Evolutionary conservation across 768 basidiomycete genomes (phyloP).

Genomic region (Tephrocybe sp.): DNA sequence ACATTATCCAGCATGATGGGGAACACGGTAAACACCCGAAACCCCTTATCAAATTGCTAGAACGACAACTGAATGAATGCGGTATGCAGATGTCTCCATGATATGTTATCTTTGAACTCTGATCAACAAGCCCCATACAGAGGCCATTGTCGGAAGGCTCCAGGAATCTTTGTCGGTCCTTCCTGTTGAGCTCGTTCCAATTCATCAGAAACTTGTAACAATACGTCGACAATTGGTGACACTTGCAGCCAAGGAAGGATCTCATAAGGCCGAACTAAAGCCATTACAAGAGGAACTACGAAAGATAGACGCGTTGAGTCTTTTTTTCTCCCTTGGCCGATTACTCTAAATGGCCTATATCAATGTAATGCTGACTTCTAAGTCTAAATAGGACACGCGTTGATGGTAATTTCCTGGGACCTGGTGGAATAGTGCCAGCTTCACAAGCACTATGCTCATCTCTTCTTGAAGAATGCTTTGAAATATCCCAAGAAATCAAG

Average conservation of each 20-base stretch:
- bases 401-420: slow-evolving; percentile 93
- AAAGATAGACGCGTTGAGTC: slow-evolving; percentile 94
- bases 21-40: slow-evolving; percentile 81
- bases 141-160: slow-evolving; percentile 73
- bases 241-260: slow-evolving; percentile 83
- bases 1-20: slow-evolving; percentile 81
- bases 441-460: slow-evolving; percentile 93
- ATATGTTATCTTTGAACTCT: background rate
- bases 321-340: slow-evolving; percentile 32
- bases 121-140: slow-evolving; percentile 34
- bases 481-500: slow-evolving; percentile 92
- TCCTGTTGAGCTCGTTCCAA: slow-evolving; percentile 84
- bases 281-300: slow-evolving; percentile 89
- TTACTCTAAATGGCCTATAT: slow-evolving; percentile 24
- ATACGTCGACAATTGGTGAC: slow-evolving; percentile 87
- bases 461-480: slow-evolving; percentile 94
- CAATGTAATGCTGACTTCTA: slow-evolving; percentile 14
- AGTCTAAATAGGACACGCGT: slow-evolving; percentile 68
- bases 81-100: slow-evolving; percentile 50
- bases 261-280: slow-evolving; percentile 84
- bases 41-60: slow-evolving; percentile 85
- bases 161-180: slow-evolving; percentile 84
- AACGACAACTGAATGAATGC: slow-evolving; percentile 88
- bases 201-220: slow-evolving; percentile 86
- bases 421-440: slow-evolving; percentile 84